A percentile compares a stretch with the other conserved stretches of the same genome.
These are phyloP conservation scores for Massariosphaeria phaeospora DNA, from an alignment of 495 filamentous ascomycete species.

Conservation along the genomic window DNA sequence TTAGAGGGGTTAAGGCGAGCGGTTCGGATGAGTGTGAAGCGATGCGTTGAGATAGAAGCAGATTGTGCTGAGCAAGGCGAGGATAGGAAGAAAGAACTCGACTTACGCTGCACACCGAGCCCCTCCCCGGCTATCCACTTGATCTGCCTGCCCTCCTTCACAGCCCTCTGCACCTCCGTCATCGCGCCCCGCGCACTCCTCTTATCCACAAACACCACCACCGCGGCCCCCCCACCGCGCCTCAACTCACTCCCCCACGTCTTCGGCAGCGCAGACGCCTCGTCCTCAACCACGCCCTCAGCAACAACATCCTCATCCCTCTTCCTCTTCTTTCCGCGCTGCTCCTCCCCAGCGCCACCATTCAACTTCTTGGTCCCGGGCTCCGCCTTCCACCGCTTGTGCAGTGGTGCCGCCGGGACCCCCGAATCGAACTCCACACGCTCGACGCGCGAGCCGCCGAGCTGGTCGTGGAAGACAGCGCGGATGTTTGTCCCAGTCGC, in stretches of 20 bases:
- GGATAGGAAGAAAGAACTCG: background rate
- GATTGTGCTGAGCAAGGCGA: too few relatives aligned
- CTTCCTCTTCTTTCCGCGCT: slow-evolving; percentile 42
- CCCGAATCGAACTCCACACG: slow-evolving; percentile 60
- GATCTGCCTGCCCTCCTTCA: slow-evolving; percentile 52
- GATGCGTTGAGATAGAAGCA: too few relatives aligned
- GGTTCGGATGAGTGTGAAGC: too few relatives aligned
- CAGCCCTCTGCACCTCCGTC: slow-evolving; percentile 62
- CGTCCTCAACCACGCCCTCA: slow-evolving; percentile 41
- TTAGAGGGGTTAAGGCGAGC: background rate
- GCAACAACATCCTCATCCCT: slow-evolving; percentile 44
- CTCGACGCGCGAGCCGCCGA: slow-evolving; percentile 69
- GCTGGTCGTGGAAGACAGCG: slow-evolving; percentile 60
- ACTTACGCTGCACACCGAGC: slow-evolving; percentile 26
- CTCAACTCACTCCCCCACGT: slow-evolving; percentile 74
- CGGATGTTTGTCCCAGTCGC: slow-evolving; percentile 72
- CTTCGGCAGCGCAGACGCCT: slow-evolving; percentile 53
- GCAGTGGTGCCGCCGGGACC: slow-evolving; percentile 2
- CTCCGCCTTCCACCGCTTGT: slow-evolving; percentile 38
- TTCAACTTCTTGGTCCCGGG: slow-evolving; percentile 52
- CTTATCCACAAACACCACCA: slow-evolving; percentile 78
- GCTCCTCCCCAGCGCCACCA: background rate
- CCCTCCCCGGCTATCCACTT: slow-evolving; percentile 53
- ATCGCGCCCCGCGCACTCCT: slow-evolving; percentile 65
- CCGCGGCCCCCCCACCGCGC: slow-evolving; percentile 66